Evolutionary conservation across 352 stramenopile species (phyloP).

Genomic region (Globisporangium cystogenes): DNA sequence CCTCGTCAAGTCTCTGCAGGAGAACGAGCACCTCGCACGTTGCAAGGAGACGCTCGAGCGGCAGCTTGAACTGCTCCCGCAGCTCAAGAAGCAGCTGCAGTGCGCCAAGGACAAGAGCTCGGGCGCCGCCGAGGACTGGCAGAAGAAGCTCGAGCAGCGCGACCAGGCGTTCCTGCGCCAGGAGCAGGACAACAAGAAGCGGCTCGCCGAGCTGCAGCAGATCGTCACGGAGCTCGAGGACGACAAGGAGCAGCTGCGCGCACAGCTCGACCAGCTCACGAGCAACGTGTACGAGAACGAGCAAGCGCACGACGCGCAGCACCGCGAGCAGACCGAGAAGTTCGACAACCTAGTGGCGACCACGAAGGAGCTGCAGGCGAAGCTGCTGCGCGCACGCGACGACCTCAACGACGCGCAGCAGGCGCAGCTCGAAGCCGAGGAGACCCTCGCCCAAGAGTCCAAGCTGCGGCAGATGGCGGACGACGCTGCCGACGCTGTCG

Average conservation of each 20-base stretch:
- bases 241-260: slow-evolving; percentile 22
- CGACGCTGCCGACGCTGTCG: slow-evolving; percentile 38
- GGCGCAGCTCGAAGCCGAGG: slow-evolving; percentile 21
- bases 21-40: slow-evolving; percentile 35
- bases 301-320: slow-evolving; percentile 10
- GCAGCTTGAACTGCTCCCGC: slow-evolving; percentile 37
- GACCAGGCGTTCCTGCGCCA: slow-evolving; percentile 51
- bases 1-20: slow-evolving; percentile 34
- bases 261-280: slow-evolving; percentile 22
- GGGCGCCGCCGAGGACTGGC: slow-evolving; percentile 24
- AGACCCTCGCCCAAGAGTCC: slow-evolving; percentile 32
- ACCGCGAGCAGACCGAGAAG: slow-evolving; percentile 19
- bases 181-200: slow-evolving; percentile 38
- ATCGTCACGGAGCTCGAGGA: slow-evolving; percentile 19
- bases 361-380: slow-evolving; percentile 28
- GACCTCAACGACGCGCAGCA: slow-evolving; percentile 23
- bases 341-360: slow-evolving; percentile 18
- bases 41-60: slow-evolving; percentile 24
- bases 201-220: slow-evolving; percentile 19
- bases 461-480: slow-evolving; percentile 36
- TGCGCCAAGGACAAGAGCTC: slow-evolving; percentile 37
- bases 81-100: slow-evolving; percentile 48
- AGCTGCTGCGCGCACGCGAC: slow-evolving; percentile 20
- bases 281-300: slow-evolving; percentile 17
- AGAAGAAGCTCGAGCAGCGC: slow-evolving; percentile 29